Conservation (phyloP, 2,329 filamentous ascomycete genomes). For the Hypocreales sp. region DNA sequence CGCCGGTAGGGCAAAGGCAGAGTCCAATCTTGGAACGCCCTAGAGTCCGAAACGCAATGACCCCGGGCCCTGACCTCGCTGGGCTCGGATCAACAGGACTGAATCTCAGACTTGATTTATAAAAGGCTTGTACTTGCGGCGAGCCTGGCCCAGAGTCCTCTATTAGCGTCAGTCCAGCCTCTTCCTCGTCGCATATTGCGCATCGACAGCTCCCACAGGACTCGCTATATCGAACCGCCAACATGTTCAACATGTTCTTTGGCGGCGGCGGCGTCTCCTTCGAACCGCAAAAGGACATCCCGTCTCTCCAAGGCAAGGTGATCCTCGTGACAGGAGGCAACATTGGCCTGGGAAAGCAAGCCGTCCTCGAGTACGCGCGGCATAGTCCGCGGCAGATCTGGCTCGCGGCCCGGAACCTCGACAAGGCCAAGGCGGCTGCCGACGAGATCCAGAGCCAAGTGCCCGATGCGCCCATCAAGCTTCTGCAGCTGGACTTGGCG, state of each 20-base stretch:
- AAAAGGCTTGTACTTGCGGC: no score
- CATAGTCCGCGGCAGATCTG: conserved; percentile 9
- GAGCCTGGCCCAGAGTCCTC: no score
- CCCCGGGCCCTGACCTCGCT: no score
- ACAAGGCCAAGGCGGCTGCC: conserved; percentile 18
- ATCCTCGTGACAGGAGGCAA: conserved; percentile 75
- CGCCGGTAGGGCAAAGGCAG: no score
- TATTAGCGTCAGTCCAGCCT: no score
- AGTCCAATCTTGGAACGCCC: no score
- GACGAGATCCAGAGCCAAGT: conserved; percentile 16
- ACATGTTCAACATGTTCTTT: conserved; percentile 1
- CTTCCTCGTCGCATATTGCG: no score
- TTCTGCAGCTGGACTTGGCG: conserved; percentile 27
- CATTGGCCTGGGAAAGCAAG: conserved; percentile 54
- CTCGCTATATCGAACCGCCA: no score
- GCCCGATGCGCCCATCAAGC: conserved; percentile 7
- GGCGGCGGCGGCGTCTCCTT: conserved; percentile 1
- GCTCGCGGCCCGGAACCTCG: conserved; percentile 18
- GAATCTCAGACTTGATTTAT: no score
- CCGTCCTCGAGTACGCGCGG: conserved; percentile 7
- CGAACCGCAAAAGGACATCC: conserved; percentile 18
- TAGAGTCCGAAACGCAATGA: no score
- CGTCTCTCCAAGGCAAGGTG: conserved; percentile 60
- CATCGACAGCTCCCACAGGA: no score
- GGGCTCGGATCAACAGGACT: no score